Conservation (phyloP, 2,329 filamentous ascomycete genomes). For the Clarireedia sp. region DNA sequence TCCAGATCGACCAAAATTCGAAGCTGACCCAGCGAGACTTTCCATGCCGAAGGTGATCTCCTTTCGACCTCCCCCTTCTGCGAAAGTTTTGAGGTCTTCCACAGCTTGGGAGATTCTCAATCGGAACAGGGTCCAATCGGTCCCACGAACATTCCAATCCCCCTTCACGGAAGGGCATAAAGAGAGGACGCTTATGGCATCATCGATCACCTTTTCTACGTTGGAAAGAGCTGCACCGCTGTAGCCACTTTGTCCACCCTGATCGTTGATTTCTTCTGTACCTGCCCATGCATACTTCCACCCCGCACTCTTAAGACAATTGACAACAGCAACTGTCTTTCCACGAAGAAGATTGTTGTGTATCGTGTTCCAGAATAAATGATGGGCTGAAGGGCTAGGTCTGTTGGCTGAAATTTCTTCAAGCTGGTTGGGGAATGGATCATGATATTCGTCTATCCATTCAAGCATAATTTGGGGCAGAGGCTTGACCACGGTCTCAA, state of each 20-base stretch:
- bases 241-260: conserved; percentile 50
- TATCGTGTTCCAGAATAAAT: conserved; percentile 80
- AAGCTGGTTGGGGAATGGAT: conserved; percentile 60
- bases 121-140: conserved; percentile 79
- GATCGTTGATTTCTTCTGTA: conserved; percentile 52
- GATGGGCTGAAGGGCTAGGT: conserved; percentile 68
- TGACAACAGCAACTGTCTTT: conserved; percentile 57
- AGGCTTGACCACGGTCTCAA: conserved; percentile 34
- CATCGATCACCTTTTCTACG: conserved; percentile 62
- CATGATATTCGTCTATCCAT: conserved; percentile 73
- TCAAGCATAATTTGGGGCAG: conserved; percentile 72
- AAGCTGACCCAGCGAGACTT: conserved; percentile 33
- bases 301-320: conserved; percentile 63
- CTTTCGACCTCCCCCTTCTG: conserved; percentile 49
- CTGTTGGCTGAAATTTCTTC: conserved; percentile 53
- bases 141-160: conserved; percentile 77
- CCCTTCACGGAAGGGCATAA: conserved; percentile 61
- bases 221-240: conserved; percentile 68
- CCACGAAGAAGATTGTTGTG: conserved; percentile 68
- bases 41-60: conserved; percentile 33
- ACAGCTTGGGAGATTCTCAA: conserved; percentile 63
- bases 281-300: conserved; percentile 68
- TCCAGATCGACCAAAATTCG: conserved; percentile 42
- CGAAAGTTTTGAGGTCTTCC: conserved; percentile 66
- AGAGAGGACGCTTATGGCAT: conserved; percentile 61